Evolutionary conservation across 2,329 filamentous ascomycete species (phyloP).

Genomic region (Phoma sp.): DNA sequence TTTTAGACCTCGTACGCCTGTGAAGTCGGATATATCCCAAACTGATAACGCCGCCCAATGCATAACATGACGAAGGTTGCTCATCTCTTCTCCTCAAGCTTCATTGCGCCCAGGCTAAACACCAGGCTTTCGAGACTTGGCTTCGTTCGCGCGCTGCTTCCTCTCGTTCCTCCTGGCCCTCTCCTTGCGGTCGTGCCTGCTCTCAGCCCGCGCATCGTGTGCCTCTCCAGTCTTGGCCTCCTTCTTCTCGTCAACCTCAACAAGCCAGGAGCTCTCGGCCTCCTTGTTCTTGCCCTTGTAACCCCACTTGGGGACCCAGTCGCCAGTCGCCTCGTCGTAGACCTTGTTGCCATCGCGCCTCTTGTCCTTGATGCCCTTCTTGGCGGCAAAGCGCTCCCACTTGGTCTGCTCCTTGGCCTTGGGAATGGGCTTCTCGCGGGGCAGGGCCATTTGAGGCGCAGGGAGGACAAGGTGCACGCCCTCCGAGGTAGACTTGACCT

Average conservation of each 20-base stretch:
- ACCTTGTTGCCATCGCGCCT: constrained; percentile 80
- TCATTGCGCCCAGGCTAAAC: constrained; percentile 24
- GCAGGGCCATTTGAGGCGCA: constrained; percentile 71
- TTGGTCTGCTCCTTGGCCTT: constrained; percentile 83
- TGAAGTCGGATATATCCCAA: constrained; percentile 24
- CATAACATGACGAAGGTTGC: constrained; percentile 27
- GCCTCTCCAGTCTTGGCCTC: constrained; percentile 72
- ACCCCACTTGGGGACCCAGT: constrained; percentile 95
- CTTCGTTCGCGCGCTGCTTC: constrained; percentile 63
- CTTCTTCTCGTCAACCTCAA: constrained; percentile 81
- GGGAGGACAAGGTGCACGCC: constrained; percentile 85
- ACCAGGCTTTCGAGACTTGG: constrained; percentile 67
- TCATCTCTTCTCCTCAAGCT: constrained; percentile 17
- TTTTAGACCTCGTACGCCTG: constrained; percentile 22
- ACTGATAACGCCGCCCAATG: constrained; percentile 40
- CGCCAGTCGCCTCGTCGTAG: constrained; percentile 82
- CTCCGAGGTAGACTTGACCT: constrained; percentile 71
- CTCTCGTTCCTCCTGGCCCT: constrained; percentile 52
- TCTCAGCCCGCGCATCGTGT: constrained; percentile 63
- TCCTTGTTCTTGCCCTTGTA: constrained; percentile 91
- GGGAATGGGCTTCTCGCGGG: constrained; percentile 91
- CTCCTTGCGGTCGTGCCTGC: constrained; percentile 67
- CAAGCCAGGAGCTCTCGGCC: constrained; percentile 83
- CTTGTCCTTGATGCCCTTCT: constrained; percentile 96
- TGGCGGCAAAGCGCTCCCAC: constrained; percentile 95